Percentiles rank a stretch among this genome's conserved stretches.
These are phyloP conservation scores for Sutorius australiensis DNA, from an alignment of 768 basidiomycete species.

Conservation along the genomic window DNA sequence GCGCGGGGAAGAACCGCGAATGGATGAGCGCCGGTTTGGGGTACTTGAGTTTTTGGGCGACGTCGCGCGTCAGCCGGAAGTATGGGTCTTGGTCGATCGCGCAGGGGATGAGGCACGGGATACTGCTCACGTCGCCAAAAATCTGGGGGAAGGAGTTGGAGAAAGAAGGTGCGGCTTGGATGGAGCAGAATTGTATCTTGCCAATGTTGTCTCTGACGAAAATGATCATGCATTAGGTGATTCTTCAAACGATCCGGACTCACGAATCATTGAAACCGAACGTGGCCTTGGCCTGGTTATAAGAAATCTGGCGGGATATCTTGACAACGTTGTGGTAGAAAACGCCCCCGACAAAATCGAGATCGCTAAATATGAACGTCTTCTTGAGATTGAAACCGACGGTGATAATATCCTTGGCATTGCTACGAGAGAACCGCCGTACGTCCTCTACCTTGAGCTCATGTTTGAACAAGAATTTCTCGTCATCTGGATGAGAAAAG, in stretches of 20 bases:
- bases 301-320: slow-evolving; percentile 89
- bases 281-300: slow-evolving; percentile 89
- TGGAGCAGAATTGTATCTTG: slow-evolving; percentile 92
- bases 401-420: slow-evolving; percentile 95
- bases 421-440: slow-evolving; percentile 72
- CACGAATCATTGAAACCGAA: slow-evolving; percentile 97
- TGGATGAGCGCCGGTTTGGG: slow-evolving; percentile 92
- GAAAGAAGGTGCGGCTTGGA: slow-evolving; percentile 96
- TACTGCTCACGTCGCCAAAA: slow-evolving; percentile 75
- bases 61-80: slow-evolving; percentile 96
- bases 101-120: slow-evolving; percentile 94
- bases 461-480: slow-evolving; percentile 98
- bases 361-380: slow-evolving; percentile 97
- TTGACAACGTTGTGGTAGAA: slow-evolving; percentile 95
- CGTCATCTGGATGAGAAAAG: slow-evolving; percentile 66
- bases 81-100: slow-evolving; percentile 98
- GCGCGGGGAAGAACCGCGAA: slow-evolving; percentile 96
- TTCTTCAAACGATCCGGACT: slow-evolving; percentile 28
- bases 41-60: slow-evolving; percentile 90
- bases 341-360: slow-evolving; percentile 82
- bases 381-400: slow-evolving; percentile 88
- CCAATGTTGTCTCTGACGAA: slow-evolving; percentile 88
- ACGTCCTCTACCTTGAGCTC: slow-evolving; percentile 89
- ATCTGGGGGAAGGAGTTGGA: slow-evolving; percentile 99
- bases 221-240: neutral